Base-by-base conservation (phyloP, 2,329 filamentous ascomycete genomes). In the Ciborinia camelliae region DNA sequence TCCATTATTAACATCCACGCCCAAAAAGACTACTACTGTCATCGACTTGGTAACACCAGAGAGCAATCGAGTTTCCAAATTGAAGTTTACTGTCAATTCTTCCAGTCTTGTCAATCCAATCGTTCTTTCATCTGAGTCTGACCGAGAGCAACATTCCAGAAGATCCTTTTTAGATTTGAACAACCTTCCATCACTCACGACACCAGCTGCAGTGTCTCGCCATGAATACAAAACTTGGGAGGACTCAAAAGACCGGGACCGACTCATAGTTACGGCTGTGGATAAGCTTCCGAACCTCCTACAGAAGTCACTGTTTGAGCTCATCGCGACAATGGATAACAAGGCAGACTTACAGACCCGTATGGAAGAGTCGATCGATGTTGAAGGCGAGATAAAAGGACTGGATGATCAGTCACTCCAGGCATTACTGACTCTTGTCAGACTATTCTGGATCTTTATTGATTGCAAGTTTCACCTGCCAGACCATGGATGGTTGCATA, bases 211-310 rank as follows among this genome's bases (percentile, higher is more conserved):
- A 15, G 73, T 75, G 63, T 66, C 70, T 12, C 65, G 63, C 50
- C 70, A 65, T 54, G 60, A 62, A 2, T 68, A 67, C 55, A 41
- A 62, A 9, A 53, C 51, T 23, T 75, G 70, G 71, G 59, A 64
- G 41, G 66, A 67, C 10, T 39, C 65, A 23, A 23, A 41, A n/a
- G 71, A 75, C 58, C 65, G 63, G 14, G 76, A 78, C 47, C 76
- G 79, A 7, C 70, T 81, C 1, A 67, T 83, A 28, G 77, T 81
- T 57, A 79, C 80, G 60, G 67, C 78, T 2, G 53, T 64, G 7
- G 35, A 60, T 15, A 45, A 35, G 30, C 30, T 63, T 28, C 20
- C 50, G 14, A 57, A 28, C 5, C 28, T 15, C 0, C 15, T 32
- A 6, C 37, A 66, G 62, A 64, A 64, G 35, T n/a, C 39, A 10